Conservation (phyloP, 2,329 filamentous ascomycete species). For the Chaetomium globosum region DNA sequence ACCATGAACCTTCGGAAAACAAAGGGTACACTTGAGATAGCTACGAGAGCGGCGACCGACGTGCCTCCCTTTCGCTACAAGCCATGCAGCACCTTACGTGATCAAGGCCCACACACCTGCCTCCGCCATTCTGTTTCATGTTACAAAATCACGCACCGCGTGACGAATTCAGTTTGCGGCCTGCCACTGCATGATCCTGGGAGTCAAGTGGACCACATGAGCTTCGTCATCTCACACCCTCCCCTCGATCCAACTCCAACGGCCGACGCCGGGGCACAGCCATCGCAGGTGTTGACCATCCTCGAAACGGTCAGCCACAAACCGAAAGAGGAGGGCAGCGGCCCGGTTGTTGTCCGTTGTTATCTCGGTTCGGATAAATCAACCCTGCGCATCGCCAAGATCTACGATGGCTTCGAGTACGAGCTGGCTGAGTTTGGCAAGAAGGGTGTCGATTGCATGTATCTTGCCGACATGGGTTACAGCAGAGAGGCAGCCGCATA, state of each 20-base stretch:
- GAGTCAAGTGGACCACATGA: not conserved
- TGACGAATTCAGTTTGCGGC: not conserved
- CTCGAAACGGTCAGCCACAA: not conserved
- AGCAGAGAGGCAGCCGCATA: conserved; percentile 16
- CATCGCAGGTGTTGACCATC: not conserved
- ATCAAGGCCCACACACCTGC: not conserved
- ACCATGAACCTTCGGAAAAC: not conserved
- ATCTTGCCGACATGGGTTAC: conserved; percentile 6
- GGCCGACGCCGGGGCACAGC: not conserved
- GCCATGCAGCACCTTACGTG: not conserved
- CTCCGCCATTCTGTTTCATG: not conserved
- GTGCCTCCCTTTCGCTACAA: not conserved
- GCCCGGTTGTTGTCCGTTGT: not conserved
- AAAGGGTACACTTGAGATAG: not conserved
- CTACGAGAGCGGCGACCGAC: not conserved
- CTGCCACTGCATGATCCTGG: not conserved
- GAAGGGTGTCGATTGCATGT: conserved; percentile 1
- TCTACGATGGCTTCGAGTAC: not conserved
- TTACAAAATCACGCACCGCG: not conserved
- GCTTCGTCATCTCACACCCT: conserved; percentile 9
- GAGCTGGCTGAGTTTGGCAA: not conserved
- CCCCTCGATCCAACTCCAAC: not conserved
- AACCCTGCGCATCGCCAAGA: not conserved
- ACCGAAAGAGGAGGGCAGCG: not conserved
- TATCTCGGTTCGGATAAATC: not conserved